Evolutionary conservation across 805 yeast genomes (phyloP).

Genomic region (Myxozyma melibiosi): DNA sequence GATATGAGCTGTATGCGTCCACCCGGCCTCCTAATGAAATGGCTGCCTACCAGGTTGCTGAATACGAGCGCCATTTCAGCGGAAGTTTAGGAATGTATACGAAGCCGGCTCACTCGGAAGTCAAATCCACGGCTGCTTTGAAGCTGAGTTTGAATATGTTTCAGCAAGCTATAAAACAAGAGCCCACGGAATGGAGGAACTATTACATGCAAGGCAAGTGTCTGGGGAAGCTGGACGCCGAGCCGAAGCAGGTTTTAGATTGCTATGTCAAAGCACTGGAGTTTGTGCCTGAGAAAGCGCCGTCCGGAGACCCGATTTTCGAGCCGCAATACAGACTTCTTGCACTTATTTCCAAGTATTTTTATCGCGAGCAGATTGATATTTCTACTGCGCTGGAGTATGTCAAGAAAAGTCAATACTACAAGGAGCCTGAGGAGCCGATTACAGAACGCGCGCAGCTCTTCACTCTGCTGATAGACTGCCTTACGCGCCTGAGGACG

Average conservation of each 20-base stretch:
- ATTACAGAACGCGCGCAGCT: slow-evolving; percentile 2
- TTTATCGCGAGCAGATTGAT: slow-evolving; percentile 44
- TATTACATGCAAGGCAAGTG: slow-evolving; percentile 62
- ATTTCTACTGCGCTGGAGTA: slow-evolving; percentile 46
- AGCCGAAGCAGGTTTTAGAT: slow-evolving; percentile 45
- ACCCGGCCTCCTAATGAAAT: slow-evolving; percentile 42
- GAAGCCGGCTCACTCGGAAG: slow-evolving; percentile 17
- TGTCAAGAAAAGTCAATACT: slow-evolving; percentile 46
- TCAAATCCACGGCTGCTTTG: slow-evolving; percentile 34
- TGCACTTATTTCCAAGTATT: slow-evolving; percentile 60
- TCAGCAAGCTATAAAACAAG: slow-evolving; percentile 50
- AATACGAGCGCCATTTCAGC: slow-evolving; percentile 50
- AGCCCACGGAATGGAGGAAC: slow-evolving; percentile 60
- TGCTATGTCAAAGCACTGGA: slow-evolving; percentile 44
- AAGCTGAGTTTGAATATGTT: slow-evolving; percentile 50
- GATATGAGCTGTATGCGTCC: slow-evolving; percentile 54
- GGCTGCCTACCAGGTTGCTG: slow-evolving; percentile 53
- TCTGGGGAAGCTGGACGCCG: slow-evolving; percentile 51
- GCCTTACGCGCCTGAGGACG: slow-evolving; percentile 9
- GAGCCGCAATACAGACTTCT: slow-evolving; percentile 79
- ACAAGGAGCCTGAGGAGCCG: slow-evolving; percentile 15
- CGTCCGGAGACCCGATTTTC: slow-evolving; percentile 54
- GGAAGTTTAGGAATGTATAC: slow-evolving; percentile 37
- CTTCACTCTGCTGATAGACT: slow-evolving; percentile 9
- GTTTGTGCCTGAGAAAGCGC: slow-evolving; percentile 25